Percentiles rank a stretch among this genome's conserved stretches.
phyloP scores from a whole-genome alignment of 2,329 filamentous ascomycete species.

The Clonostachys rhizophaga region DNA sequence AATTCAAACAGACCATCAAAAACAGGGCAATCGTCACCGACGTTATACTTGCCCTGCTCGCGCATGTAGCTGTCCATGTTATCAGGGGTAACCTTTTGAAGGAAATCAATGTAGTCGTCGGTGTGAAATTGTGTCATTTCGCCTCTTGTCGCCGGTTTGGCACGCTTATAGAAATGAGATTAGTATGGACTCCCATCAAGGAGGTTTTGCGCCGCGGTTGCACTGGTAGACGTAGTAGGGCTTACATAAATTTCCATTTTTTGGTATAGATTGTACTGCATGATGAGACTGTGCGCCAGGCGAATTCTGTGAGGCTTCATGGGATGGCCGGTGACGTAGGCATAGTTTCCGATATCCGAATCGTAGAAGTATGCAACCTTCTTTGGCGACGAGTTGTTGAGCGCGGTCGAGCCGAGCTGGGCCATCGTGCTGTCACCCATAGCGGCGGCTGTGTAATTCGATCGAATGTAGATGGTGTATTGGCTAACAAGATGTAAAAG shows the following conservation, averaged over 20 bases:
- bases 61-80: conserved; percentile 94
- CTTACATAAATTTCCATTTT: conserved; percentile 95
- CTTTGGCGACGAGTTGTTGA: conserved; percentile 52
- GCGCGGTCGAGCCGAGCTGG: conserved; percentile 38
- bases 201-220: too few relatives aligned
- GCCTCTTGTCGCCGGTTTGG: conserved; percentile 80
- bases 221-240: too few relatives aligned
- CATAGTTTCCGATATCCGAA: conserved; percentile 96
- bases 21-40: conserved; percentile 94
- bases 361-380: conserved; percentile 98
- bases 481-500: background rate
- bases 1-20: conserved; percentile 98
- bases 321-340: conserved; percentile 92
- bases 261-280: conserved; percentile 93
- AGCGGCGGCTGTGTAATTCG: conserved; percentile 6
- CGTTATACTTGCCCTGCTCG: conserved; percentile 91
- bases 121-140: conserved; percentile 95
- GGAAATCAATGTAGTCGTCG: conserved; percentile 91
- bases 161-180: conserved; percentile 47
- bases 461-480: conserved; percentile 2
- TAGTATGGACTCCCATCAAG: conserved; percentile 21
- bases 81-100: conserved; percentile 93
- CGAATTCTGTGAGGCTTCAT: conserved; percentile 99
- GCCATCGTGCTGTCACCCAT: conserved; percentile 30
- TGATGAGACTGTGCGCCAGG: conserved; percentile 89